Conservation (phyloP, 1,284 basidiomycete species). For the Somion occarium region DNA sequence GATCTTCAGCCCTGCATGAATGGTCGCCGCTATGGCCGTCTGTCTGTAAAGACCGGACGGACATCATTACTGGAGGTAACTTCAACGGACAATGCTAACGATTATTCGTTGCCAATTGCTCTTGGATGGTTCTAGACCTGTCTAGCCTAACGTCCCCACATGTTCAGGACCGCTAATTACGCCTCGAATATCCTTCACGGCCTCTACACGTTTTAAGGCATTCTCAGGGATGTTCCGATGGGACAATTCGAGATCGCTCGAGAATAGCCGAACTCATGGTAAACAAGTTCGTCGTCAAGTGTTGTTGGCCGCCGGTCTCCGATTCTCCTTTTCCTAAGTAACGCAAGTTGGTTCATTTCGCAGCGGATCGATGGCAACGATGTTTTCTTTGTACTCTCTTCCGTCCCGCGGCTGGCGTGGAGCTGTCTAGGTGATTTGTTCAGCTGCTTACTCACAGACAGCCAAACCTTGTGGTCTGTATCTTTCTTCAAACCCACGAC, state of each 20-base stretch:
- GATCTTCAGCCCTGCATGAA: too few relatives aligned
- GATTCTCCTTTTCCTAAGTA: neutral
- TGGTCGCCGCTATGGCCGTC: neutral
- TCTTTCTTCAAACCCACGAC: too few relatives aligned
- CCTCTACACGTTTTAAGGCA: neutral
- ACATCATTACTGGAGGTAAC: neutral
- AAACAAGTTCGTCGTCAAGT: neutral
- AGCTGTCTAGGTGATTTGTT: too few relatives aligned
- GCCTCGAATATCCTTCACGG: neutral
- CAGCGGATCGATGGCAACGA: neutral
- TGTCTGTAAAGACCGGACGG: neutral
- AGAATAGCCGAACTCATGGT: neutral
- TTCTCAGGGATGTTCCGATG: neutral
- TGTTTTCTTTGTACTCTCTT: neutral
- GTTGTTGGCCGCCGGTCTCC: neutral
- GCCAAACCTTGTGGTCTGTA: too few relatives aligned
- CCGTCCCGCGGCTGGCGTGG: too few relatives aligned
- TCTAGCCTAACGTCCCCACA: neutral
- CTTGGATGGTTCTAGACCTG: neutral
- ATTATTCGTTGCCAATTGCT: neutral
- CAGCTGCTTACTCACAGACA: too few relatives aligned
- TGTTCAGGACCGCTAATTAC: neutral
- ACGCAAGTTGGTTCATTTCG: neutral
- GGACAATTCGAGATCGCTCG: neutral
- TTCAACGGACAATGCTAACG: neutral